Base-by-base conservation (phyloP, 306 rosid genomes). In the Sphenostylis stenocarpa region DNA sequence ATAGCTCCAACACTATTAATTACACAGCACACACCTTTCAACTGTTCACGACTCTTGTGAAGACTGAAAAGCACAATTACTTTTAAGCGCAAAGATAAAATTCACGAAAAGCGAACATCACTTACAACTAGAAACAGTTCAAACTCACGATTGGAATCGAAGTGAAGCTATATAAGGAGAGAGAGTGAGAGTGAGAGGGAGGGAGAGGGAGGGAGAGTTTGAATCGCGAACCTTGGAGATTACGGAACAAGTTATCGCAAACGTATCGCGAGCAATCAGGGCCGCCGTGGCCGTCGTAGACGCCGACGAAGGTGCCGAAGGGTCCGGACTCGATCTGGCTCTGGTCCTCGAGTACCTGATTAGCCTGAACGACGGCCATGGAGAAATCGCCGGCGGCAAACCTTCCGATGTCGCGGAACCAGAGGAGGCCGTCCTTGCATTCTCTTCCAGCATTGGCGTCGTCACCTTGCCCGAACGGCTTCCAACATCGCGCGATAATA, bases 241-340 rank as follows among this genome's bases (percentile, higher is more conserved):
- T 87, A 23, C 77, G 82, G 76, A 86, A 91, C 80, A 93, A 78
- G 84, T 93, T 81, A 56, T 93, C 97, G 45, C 97, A 93, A 4
- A 93, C 97, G 39, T 81, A 93, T n/a, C 93, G 88, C 5, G 98
- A 81, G 0, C 95, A 86, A 11, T 91, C 93, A 16, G 93, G 90
- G 29, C 98, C 98, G 15, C 97, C 97, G 70, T 93, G 98, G 21
- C 98, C 98, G 55, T 93, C 98, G 62, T 91, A 91, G 58, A 93
- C 86, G n/a, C 98, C 98, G 41, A 93, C 84, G 68, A 91, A 93
- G 39, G 98, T 85, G 8, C 98, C 98, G 20, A 86, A 83, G 3
- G 96, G 86, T 0, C 97, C 98, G 10, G 98, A 93, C 86, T 93
- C 86, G 84, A 93, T 86, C 90, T 93, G 98, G 61, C 93, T 78